Percentiles rank a stretch among this genome's conserved stretches.
These are phyloP conservation scores for Pseudopithomyces chartarum DNA, from an alignment of 2,329 filamentous ascomycete genomes.

Conservation along the genomic window DNA sequence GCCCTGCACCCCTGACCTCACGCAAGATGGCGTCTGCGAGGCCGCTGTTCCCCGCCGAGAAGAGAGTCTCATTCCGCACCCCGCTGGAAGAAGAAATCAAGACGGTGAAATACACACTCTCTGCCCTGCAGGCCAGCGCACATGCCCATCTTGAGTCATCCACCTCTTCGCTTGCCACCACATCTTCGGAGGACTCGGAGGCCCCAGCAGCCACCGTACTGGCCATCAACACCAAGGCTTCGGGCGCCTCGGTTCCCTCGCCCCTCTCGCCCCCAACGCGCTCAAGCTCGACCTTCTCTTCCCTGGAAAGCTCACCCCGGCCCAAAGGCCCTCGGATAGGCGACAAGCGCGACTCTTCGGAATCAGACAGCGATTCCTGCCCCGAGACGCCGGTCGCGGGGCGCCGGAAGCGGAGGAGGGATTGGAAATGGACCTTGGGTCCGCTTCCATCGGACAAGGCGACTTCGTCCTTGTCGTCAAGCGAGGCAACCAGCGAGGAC, in stretches of 20 bases:
- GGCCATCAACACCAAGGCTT: constrained; percentile 12
- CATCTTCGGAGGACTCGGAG: constrained; percentile 19
- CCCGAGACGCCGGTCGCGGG: constrained; percentile 60
- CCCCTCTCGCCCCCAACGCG: constrained; percentile 21
- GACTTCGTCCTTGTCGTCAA: constrained; percentile 21
- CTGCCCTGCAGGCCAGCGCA: constrained; percentile 28
- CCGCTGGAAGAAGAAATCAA: constrained; percentile 64
- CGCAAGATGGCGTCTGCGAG: constrained; percentile 49
- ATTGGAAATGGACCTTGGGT: constrained; percentile 64
- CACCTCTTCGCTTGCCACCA: constrained; percentile 27
- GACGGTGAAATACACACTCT: constrained; percentile 58
- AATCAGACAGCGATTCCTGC: constrained; percentile 55
- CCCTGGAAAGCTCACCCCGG: constrained; percentile 31
- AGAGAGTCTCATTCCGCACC: constrained; percentile 61
- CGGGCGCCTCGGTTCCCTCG: constrained; percentile 9
- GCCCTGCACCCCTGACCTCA: constrained; percentile 44
- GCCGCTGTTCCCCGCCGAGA: constrained; percentile 59
- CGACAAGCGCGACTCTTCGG: constrained; percentile 53
- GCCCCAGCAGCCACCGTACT: constrained; percentile 19
- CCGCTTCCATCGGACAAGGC: constrained; percentile 43
- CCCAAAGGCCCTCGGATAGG: constrained; percentile 35
- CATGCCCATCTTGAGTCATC: constrained; percentile 59
- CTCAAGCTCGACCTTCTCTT: constrained; percentile 20
- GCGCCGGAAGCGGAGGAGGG: constrained; percentile 57
- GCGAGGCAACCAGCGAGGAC: constrained; percentile 33